Evolutionary conservation across 768 basidiomycete genomes (phyloP).

Genomic region (Dacryopinax primogenitus): DNA sequence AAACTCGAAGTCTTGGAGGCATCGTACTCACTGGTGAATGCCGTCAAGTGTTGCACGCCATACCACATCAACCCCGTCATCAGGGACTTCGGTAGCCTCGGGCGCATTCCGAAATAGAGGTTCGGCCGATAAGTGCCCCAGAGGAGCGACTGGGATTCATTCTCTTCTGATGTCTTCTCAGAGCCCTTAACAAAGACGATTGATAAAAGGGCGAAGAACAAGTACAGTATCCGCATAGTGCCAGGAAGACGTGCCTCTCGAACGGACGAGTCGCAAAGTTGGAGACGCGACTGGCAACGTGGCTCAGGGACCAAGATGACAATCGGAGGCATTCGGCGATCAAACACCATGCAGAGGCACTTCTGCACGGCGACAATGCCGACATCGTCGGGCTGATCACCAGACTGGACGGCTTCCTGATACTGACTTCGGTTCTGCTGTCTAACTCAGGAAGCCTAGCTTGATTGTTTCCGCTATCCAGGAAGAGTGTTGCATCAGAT

Average conservation of each 20-base stretch:
- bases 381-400: neutral
- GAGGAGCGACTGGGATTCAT: slow-evolving; percentile 32
- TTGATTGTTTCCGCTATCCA: no score
- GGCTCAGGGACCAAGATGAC: neutral
- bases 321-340: neutral
- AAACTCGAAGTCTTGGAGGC: neutral
- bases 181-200: neutral
- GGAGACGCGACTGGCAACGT: slow-evolving; percentile 5
- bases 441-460: no score
- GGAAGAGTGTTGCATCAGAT: no score
- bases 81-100: slow-evolving; percentile 73
- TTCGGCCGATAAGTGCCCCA: slow-evolving; percentile 87
- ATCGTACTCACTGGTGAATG: slow-evolving; percentile 32
- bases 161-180: neutral
- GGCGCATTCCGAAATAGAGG: slow-evolving; percentile 87
- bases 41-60: slow-evolving; percentile 71
- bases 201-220: neutral
- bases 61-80: slow-evolving; percentile 93
- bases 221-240: neutral
- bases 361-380: neutral
- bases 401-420: no score
- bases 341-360: neutral
- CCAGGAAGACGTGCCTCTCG: neutral
- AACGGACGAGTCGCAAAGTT: neutral
- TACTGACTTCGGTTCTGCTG: no score